phyloP scores from a whole-genome alignment of 78 protist species.

The Pigoraptor vietnamica region DNA sequence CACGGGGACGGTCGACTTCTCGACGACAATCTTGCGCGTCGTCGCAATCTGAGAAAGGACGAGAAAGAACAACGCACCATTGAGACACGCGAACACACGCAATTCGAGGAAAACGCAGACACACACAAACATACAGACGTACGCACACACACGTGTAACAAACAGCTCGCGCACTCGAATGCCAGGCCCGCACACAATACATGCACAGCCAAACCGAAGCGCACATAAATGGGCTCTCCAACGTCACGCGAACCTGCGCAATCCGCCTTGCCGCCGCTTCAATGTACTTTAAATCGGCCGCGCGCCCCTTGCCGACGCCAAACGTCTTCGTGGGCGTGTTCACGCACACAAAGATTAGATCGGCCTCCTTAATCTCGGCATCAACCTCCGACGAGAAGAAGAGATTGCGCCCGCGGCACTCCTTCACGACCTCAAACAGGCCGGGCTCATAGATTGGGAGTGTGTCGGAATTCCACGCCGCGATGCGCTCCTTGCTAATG shows the following conservation, averaged over 20 bases:
- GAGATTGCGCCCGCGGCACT: constrained; percentile 63
- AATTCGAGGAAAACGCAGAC: background rate
- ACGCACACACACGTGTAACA: background rate
- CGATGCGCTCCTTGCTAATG: constrained; percentile 47
- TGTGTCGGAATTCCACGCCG: constrained; percentile 77
- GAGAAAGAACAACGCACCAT: background rate
- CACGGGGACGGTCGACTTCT: constrained; percentile 90
- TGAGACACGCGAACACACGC: background rate
- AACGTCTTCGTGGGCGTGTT: constrained; percentile 83
- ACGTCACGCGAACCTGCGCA: too few relatives aligned
- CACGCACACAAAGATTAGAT: constrained; percentile 85
- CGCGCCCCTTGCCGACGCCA: constrained; percentile 70
- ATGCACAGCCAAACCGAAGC: too few relatives aligned
- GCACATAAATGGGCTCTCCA: too few relatives aligned
- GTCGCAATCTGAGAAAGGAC: background rate
- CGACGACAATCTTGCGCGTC: constrained; percentile 74
- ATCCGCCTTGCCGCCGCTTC: constrained; percentile 55
- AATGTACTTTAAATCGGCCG: constrained; percentile 67
- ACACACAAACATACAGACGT: background rate
- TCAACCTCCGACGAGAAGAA: constrained; percentile 76
- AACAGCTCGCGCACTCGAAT: too few relatives aligned
- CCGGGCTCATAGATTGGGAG: constrained; percentile 96
- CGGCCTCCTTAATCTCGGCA: constrained; percentile 50
- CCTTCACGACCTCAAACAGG: constrained; percentile 70
- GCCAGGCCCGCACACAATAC: too few relatives aligned